Percentiles rank a stretch among this genome's conserved stretches.
Conservation (phyloP, 331 rosid genomes). For the Pyracantha coccinea region DNA sequence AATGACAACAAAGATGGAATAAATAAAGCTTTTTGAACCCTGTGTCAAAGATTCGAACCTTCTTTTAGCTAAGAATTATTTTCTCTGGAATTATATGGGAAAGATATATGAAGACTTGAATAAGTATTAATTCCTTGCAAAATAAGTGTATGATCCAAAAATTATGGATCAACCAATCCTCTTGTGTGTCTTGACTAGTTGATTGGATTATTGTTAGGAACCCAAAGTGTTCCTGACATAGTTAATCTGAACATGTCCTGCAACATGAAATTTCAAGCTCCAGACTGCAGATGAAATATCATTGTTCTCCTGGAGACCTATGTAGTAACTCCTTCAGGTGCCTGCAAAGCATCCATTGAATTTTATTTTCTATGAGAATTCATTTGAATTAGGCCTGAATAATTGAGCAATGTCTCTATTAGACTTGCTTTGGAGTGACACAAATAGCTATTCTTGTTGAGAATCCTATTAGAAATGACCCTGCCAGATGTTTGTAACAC, state of each 20-base stretch:
- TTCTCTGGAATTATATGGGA: neutral
- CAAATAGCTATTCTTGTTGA: neutral
- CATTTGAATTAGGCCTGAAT: conserved; percentile 6
- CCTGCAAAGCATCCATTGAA: conserved; percentile 4
- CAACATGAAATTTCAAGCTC: conserved; percentile 10
- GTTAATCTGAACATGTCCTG: conserved; percentile 9
- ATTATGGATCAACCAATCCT: conserved; percentile 2
- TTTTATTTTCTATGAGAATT: neutral
- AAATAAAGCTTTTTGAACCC: neutral
- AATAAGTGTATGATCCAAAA: neutral
- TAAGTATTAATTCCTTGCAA: neutral
- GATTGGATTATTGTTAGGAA: conserved; percentile 13
- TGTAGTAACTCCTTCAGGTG: conserved; percentile 15
- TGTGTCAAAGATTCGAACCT: neutral
- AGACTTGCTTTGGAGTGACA: conserved; percentile 1
- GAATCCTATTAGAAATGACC: neutral
- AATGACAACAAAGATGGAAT: neutral
- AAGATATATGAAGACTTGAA: neutral
- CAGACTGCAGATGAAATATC: conserved; percentile 14
- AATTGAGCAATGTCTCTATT: neutral
- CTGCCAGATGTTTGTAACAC: neutral
- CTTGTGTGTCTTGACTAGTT: neutral
- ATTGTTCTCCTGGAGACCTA: conserved; percentile 16
- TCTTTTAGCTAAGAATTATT: neutral
- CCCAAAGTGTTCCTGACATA: conserved; percentile 13